A percentile compares a stretch with the other conserved stretches of the same genome.
phyloP scores from a whole-genome alignment of 257 asterid species.

The Scutellaria galericulata region DNA sequence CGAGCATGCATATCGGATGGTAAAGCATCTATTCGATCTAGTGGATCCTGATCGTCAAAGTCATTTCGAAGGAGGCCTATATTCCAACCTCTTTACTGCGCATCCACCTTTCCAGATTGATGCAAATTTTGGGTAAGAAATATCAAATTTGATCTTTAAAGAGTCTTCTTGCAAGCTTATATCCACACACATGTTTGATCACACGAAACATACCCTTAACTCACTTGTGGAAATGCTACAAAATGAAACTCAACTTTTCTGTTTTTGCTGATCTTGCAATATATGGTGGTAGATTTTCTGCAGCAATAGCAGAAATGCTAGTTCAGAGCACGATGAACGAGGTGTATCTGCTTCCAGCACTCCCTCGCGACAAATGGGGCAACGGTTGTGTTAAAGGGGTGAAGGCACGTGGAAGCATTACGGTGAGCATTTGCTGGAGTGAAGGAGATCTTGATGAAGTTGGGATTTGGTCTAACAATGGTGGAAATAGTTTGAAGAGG shows the following conservation, averaged over 20 bases:
- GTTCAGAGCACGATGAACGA: conserved; percentile 74
- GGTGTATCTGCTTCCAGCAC: conserved; percentile 74
- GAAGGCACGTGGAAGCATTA: conserved; percentile 67
- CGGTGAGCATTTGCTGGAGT: conserved; percentile 67
- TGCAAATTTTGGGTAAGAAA: conserved; percentile 77
- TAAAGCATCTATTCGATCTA: conserved; percentile 63
- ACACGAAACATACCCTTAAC: not conserved
- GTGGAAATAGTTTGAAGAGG: conserved; percentile 42
- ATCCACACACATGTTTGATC: not conserved
- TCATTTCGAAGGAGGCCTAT: conserved; percentile 69
- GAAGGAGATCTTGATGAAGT: conserved; percentile 67
- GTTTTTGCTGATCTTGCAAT: conserved; percentile 24
- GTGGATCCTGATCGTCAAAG: conserved; percentile 60
- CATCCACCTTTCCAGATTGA: conserved; percentile 93
- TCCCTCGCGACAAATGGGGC: conserved; percentile 70
- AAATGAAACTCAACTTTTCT: not conserved
- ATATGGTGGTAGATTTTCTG: conserved; percentile 57
- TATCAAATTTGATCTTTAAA: conserved; percentile 1
- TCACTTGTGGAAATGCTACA: not conserved
- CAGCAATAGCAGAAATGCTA: conserved; percentile 84
- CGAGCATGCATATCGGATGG: conserved; percentile 70
- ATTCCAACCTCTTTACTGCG: conserved; percentile 73
- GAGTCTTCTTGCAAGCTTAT: not conserved
- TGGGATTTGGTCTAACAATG: conserved; percentile 59
- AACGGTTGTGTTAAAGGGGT: conserved; percentile 69